These are phyloP conservation scores for Cystobasidium ongulense DNA, from an alignment of 768 basidiomycete species.

Conservation along the genomic window DNA sequence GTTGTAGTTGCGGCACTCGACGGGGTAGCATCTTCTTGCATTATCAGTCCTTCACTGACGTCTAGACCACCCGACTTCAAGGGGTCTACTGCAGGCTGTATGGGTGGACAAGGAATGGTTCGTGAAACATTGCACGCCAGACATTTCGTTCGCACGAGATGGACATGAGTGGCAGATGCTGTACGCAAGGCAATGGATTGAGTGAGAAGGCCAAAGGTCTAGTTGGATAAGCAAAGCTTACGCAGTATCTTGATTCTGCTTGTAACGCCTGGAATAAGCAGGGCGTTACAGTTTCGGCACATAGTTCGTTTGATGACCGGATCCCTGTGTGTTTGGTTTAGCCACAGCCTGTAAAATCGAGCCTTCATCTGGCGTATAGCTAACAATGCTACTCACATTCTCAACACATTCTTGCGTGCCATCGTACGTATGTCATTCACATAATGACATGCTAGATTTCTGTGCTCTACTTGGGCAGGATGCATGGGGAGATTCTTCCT, in stretches of 20 bases:
- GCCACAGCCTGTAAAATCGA: background rate
- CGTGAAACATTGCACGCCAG: slow-evolving; percentile 12
- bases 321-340: background rate
- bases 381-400: background rate
- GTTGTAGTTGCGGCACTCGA: background rate
- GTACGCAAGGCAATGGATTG: background rate
- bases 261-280: slow-evolving; percentile 20
- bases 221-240: background rate
- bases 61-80: background rate
- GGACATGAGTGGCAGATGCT: slow-evolving; percentile 6
- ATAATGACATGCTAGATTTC: slow-evolving; percentile 11
- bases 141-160: background rate
- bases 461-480: background rate
- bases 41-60: background rate
- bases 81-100: background rate
- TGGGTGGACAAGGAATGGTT: slow-evolving; percentile 14
- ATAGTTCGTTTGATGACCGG: slow-evolving; percentile 15
- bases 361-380: background rate
- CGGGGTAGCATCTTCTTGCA: background rate
- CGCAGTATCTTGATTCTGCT: slow-evolving; percentile 11
- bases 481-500: background rate
- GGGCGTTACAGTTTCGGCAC: slow-evolving; percentile 21
- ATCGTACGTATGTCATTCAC: slow-evolving; percentile 12
- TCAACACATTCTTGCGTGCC: slow-evolving; percentile 15
- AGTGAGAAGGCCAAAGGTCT: background rate